Evolutionary conservation across 208 protist genomes (phyloP).

Genomic region (Acanthamoeba sp.): DNA sequence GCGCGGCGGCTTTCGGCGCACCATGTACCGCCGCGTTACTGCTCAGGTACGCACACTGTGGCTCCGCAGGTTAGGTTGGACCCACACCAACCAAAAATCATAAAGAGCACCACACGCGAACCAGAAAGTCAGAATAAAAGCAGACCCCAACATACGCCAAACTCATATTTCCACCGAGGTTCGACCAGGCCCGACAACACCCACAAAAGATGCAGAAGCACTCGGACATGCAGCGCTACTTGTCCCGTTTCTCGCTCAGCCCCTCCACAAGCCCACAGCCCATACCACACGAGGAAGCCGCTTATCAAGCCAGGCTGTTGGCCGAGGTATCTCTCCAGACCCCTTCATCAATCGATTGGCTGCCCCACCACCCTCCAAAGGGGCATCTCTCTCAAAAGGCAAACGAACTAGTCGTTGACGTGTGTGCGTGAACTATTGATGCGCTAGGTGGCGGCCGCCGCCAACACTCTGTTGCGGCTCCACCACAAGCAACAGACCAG

Average conservation of each 20-base stretch:
- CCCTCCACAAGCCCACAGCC: neutral
- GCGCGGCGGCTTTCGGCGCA: too few relatives aligned
- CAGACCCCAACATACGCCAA: too few relatives aligned
- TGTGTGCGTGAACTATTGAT: neutral
- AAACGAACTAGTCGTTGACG: too few relatives aligned
- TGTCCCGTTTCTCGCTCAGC: neutral
- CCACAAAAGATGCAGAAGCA: neutral
- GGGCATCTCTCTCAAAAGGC: too few relatives aligned
- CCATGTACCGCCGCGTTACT: too few relatives aligned
- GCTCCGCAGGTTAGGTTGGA: too few relatives aligned
- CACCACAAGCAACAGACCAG: neutral
- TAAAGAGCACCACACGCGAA: too few relatives aligned
- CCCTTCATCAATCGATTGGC: neutral
- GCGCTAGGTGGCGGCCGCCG: neutral
- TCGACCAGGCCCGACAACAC: neutral
- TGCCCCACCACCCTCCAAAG: too few relatives aligned
- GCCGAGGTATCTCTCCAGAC: neutral
- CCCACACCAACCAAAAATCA: too few relatives aligned
- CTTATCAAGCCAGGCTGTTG: neutral
- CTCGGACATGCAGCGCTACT: neutral
- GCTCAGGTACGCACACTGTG: too few relatives aligned
- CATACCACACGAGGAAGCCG: neutral
- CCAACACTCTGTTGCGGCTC: neutral
- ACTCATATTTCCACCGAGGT: too few relatives aligned
- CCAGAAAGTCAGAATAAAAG: too few relatives aligned